A percentile compares a stretch with the other conserved stretches of the same genome.
Conservation (phyloP, 495 filamentous ascomycete genomes). For the Cladorrhinum samala region DNA sequence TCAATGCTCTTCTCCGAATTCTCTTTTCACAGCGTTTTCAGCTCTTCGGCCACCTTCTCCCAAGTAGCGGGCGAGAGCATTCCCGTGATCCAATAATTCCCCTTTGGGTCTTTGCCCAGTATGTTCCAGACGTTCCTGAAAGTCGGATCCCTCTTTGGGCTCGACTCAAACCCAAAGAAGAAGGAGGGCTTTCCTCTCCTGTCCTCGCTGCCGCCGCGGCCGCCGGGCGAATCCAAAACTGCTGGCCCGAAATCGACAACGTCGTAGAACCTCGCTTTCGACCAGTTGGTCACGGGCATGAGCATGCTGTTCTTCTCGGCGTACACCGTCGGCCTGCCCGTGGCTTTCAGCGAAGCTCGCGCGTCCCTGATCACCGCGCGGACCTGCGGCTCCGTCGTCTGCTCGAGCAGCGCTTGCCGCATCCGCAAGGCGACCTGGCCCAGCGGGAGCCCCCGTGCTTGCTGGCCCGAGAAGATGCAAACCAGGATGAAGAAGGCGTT, state of each 20-base stretch:
- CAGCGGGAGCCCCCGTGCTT: neutral
- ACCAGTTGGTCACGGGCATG: constrained; percentile 42
- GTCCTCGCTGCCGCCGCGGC: neutral
- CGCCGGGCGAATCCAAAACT: constrained; percentile 18
- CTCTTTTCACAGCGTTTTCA: constrained; percentile 16
- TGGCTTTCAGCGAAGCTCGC: constrained; percentile 1
- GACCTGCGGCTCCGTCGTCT: constrained; percentile 39
- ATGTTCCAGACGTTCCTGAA: constrained; percentile 25
- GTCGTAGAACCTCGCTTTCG: constrained; percentile 39
- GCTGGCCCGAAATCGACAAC: constrained; percentile 40
- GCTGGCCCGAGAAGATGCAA: neutral
- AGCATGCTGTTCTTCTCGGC: constrained; percentile 32
- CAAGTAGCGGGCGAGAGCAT: constrained; percentile 23
- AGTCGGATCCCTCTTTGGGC: constrained; percentile 10
- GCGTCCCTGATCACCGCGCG: constrained; percentile 28
- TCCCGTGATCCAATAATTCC: constrained; percentile 41
- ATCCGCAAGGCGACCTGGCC: constrained; percentile 28
- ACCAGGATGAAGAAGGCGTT: constrained; percentile 9
- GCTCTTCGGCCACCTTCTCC: constrained; percentile 23
- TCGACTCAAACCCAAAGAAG: neutral
- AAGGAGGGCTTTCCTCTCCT: constrained; percentile 13
- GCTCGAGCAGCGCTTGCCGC: constrained; percentile 34
- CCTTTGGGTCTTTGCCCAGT: constrained; percentile 40
- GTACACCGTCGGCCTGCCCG: constrained; percentile 23
- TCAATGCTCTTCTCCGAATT: too few species aligned